phyloP scores from a whole-genome alignment of 2,329 filamentous ascomycete genomes.

The Drechslerella stenobrocha region DNA sequence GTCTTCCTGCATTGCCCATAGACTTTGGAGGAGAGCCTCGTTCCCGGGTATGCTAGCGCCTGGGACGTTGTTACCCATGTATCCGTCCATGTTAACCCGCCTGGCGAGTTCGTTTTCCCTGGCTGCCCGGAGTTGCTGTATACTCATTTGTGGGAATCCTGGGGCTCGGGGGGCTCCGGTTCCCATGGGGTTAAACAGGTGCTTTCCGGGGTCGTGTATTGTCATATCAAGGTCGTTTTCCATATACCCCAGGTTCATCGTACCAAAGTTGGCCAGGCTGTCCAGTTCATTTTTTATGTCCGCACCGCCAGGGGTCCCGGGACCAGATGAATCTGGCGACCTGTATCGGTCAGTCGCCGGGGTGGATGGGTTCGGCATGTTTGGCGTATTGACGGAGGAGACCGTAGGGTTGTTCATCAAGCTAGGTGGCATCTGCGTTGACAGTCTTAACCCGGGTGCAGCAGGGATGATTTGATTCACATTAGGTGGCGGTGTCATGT shows the following conservation, averaged over 20 bases:
- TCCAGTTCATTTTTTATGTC: conserved; percentile 76
- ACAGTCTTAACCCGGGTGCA: conserved; percentile 63
- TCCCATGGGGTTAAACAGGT: conserved; percentile 51
- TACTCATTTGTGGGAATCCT: conserved; percentile 61
- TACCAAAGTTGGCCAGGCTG: conserved; percentile 61
- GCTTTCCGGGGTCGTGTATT: conserved; percentile 55
- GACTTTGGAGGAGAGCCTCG: conserved; percentile 54
- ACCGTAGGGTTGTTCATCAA: conserved; percentile 62
- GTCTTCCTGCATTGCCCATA: conserved; percentile 74
- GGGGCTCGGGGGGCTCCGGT: conserved; percentile 36
- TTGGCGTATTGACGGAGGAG: conserved; percentile 94
- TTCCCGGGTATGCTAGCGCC: conserved; percentile 44
- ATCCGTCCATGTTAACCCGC: conserved; percentile 55
- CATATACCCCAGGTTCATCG: conserved; percentile 65
- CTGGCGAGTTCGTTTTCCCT: conserved; percentile 29
- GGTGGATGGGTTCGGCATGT: conserved; percentile 67
- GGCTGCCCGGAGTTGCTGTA: conserved; percentile 64
- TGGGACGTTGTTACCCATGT: conserved; percentile 54
- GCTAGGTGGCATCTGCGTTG: conserved; percentile 61
- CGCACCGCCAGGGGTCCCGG: conserved; percentile 63
- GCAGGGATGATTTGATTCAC: conserved; percentile 63
- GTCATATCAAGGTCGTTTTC: conserved; percentile 61
- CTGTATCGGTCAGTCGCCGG: conserved; percentile 54
- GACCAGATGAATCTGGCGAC: conserved; percentile 69
- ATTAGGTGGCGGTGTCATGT: conserved; percentile 53